These are phyloP conservation scores for Aspergillus sp. DNA, from an alignment of 2,329 filamentous ascomycete species.

Conservation along the genomic window DNA sequence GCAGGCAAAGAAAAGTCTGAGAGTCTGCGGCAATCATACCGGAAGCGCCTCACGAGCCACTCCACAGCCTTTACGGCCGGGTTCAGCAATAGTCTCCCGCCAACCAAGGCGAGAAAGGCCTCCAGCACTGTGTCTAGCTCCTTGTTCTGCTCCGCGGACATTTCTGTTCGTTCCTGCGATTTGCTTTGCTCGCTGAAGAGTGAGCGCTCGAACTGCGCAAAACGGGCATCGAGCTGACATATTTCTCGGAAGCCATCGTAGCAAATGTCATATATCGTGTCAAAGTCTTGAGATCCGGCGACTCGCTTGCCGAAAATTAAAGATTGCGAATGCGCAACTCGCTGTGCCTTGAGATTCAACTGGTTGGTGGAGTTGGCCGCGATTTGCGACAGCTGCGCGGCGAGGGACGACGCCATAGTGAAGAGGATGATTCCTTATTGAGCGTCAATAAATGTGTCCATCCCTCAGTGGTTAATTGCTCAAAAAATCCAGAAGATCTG, in stretches of 20 bases:
- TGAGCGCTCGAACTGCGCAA: constrained; percentile 72
- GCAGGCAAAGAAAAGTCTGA: constrained; percentile 11
- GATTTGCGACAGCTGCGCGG: constrained; percentile 91
- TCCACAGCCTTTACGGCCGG: constrained; percentile 90
- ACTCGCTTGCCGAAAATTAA: constrained; percentile 87
- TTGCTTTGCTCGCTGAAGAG: constrained; percentile 96
- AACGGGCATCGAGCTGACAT: constrained; percentile 82
- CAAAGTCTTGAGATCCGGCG: constrained; percentile 86
- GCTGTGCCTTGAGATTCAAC: constrained; percentile 90
- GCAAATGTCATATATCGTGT: constrained; percentile 85
- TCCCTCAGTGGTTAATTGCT: constrained; percentile 23
- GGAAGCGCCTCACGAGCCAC: constrained; percentile 90
- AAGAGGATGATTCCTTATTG: constrained; percentile 21
- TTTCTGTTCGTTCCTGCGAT: constrained; percentile 80
- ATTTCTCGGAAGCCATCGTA: constrained; percentile 88
- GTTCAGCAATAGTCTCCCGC: constrained; percentile 76
- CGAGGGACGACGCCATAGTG: constrained; percentile 80
- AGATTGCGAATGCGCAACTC: constrained; percentile 88
- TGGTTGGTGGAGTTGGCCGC: constrained; percentile 87
- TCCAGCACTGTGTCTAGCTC: constrained; percentile 79
- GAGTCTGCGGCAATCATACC: constrained; percentile 57
- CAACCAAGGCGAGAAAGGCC: constrained; percentile 79
- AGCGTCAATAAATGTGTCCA: constrained; percentile 22
- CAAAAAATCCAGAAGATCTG: constrained; percentile 8
- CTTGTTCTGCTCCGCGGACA: constrained; percentile 80